Conservation (phyloP, 345 rosid genomes). For the Erysimum cheiranthoides region DNA sequence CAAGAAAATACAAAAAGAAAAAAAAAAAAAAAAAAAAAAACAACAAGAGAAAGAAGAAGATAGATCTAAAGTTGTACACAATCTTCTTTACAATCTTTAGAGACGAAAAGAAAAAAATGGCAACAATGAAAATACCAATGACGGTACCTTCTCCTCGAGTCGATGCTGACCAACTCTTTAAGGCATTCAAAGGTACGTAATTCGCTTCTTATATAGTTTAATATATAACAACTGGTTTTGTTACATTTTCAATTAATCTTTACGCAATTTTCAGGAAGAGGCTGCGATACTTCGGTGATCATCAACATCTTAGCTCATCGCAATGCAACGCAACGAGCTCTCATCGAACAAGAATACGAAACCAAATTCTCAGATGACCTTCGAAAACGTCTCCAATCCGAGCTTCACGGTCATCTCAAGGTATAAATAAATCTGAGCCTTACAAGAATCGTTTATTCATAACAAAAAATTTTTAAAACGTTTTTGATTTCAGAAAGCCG, state of each 20-base stretch:
- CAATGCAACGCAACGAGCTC: constrained; percentile 55
- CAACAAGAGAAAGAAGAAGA: constrained; percentile 9
- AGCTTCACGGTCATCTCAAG: constrained; percentile 72
- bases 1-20: background rate
- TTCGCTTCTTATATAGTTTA: background rate
- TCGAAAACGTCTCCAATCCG: constrained; percentile 55
- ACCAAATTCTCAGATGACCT: constrained; percentile 56
- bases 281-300: constrained; percentile 59
- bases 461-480: background rate
- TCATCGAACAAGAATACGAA: constrained; percentile 67
- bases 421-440: constrained; percentile 28
- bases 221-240: background rate
- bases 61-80: background rate
- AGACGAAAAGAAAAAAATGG: constrained; percentile 43
- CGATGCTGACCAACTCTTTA: constrained; percentile 59
- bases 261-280: constrained; percentile 51
- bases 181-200: constrained; percentile 63
- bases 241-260: background rate
- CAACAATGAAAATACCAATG: constrained; percentile 52
- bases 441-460: background rate
- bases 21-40: too few species aligned
- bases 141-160: constrained; percentile 53
- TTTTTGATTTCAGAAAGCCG: constrained; percentile 54
- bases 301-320: constrained; percentile 62
- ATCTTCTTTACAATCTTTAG: background rate